Conservation (phyloP, 352 stramenopile genomes). For the Pythium diclinum region DNA sequence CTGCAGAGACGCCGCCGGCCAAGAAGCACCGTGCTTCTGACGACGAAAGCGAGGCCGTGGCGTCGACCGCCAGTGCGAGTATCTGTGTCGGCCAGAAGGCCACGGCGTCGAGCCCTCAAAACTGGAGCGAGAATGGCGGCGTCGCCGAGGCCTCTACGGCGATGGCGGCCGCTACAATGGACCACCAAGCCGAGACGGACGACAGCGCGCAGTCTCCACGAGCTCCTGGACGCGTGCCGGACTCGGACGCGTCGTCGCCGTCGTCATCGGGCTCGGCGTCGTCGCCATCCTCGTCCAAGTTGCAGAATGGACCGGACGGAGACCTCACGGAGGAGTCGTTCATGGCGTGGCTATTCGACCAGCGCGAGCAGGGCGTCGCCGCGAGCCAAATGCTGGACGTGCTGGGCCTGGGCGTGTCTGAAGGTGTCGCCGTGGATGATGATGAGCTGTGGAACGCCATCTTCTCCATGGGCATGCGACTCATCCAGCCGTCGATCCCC, state of each 20-base stretch:
- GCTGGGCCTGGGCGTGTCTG: conserved; percentile 73
- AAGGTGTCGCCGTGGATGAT: conserved; percentile 71
- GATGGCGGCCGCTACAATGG: conserved; percentile 22
- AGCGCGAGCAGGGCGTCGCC: conserved; percentile 62
- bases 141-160: conserved; percentile 12
- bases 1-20: conserved; percentile 40
- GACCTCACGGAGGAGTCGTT: conserved; percentile 77
- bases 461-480: conserved; percentile 79
- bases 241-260: conserved; percentile 6
- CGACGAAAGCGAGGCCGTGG: conserved; percentile 51
- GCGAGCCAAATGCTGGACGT: conserved; percentile 75
- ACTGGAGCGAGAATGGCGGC: conserved; percentile 20
- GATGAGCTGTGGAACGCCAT: conserved; percentile 85
- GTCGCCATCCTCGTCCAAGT: conserved; percentile 19
- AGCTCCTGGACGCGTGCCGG: background rate
- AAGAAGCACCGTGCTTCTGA: conserved; percentile 82
- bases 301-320: conserved; percentile 22
- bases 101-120: conserved; percentile 12
- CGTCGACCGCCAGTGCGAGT: conserved; percentile 2
- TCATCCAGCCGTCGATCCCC: conserved; percentile 64
- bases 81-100: conserved; percentile 15
- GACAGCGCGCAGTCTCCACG: background rate
- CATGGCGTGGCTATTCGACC: conserved; percentile 70
- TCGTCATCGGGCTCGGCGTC: conserved; percentile 3
- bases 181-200: conserved; percentile 10